Percentiles rank a stretch among this genome's conserved stretches.
phyloP scores from a whole-genome alignment of 208 protist species.

The Trypanosoma conorhini region DNA sequence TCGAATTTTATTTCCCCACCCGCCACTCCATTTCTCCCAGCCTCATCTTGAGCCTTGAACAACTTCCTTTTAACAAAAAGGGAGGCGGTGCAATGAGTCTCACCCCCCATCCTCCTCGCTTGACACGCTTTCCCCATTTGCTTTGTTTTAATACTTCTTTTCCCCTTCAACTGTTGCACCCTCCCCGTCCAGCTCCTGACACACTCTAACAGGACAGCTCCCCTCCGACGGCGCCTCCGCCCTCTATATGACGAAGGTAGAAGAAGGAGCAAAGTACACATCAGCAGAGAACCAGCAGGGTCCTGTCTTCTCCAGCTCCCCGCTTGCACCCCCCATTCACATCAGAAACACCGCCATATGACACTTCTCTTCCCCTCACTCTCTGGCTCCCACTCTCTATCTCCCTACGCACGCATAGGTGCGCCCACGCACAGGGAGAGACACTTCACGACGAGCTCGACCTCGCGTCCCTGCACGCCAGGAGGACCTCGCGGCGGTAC shows the following conservation, averaged over 20 bases:
- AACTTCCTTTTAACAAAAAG: background rate
- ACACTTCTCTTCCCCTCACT: background rate
- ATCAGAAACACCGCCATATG: background rate
- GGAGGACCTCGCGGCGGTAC: conserved; percentile 61
- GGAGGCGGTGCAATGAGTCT: background rate
- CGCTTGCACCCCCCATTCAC: background rate
- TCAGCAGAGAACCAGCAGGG: background rate
- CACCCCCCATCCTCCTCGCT: background rate
- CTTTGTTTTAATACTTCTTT: background rate
- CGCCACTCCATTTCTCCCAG: conserved; percentile 18
- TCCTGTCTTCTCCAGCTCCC: background rate
- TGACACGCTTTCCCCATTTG: background rate
- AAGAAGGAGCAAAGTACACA: background rate
- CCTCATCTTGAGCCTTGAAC: background rate
- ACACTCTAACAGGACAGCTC: conserved; percentile 2
- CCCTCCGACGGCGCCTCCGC: background rate
- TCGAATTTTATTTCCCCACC: background rate
- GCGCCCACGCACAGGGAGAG: background rate
- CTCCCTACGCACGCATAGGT: background rate
- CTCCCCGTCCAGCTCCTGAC: background rate
- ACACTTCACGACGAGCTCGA: conserved; percentile 2
- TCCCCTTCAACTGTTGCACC: conserved; percentile 2
- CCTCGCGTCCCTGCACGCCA: conserved; percentile 40
- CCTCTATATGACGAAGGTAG: background rate
- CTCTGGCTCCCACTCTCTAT: conserved; percentile 3